Conservation (phyloP, 169 alveolate genomes). For the Plasmodium adleri region DNA sequence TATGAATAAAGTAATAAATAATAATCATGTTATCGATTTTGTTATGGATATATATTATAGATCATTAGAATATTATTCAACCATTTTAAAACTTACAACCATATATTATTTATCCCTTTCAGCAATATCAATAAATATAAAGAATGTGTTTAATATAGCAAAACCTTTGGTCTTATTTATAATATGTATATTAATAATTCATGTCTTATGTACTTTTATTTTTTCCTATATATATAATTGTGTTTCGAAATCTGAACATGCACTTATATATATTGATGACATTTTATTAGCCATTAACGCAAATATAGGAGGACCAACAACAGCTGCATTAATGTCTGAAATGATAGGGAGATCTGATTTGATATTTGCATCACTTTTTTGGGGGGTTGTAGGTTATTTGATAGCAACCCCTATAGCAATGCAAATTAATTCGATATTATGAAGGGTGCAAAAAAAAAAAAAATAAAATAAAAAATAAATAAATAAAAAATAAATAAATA, state of each 20-base stretch:
- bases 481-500: too few species aligned
- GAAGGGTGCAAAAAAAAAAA: background rate
- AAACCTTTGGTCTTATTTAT: constrained; percentile 15
- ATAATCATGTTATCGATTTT: background rate
- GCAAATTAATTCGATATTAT: background rate
- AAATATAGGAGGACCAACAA: constrained; percentile 66
- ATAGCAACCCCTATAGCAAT: constrained; percentile 35
- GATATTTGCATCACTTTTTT: constrained; percentile 30
- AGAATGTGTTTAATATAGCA: constrained; percentile 6
- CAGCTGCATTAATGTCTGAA: constrained; percentile 60
- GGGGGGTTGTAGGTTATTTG: constrained; percentile 60
- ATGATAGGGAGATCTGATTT: constrained; percentile 36
- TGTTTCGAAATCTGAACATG: background rate
- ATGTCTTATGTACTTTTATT: constrained; percentile 17
- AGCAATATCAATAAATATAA: constrained; percentile 39
- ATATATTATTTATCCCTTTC: constrained; percentile 50
- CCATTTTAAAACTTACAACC: constrained; percentile 36
- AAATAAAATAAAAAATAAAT: too few species aligned
- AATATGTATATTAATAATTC: constrained; percentile 26
- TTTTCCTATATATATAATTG: constrained; percentile 36
- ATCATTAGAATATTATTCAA: constrained; percentile 46
- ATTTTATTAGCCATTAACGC: constrained; percentile 61
- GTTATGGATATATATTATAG: constrained; percentile 24
- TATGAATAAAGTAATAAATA: background rate
- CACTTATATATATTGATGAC: constrained; percentile 34